Percentiles rank a stretch among this genome's conserved stretches.
phyloP scores from a whole-genome alignment of 352 stramenopile species.

The Thalassiosira sp. region DNA sequence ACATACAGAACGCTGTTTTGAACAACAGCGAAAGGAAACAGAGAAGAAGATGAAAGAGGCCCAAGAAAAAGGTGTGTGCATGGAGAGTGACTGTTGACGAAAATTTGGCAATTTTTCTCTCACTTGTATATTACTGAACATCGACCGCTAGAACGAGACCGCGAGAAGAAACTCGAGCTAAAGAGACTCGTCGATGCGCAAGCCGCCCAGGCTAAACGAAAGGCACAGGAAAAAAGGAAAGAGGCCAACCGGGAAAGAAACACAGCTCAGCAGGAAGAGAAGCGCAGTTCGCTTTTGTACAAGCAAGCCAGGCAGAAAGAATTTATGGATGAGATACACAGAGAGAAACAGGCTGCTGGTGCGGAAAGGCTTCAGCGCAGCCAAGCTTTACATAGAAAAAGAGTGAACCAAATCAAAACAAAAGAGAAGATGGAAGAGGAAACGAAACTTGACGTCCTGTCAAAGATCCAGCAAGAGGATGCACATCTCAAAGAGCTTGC shows the following conservation, averaged over 20 bases:
- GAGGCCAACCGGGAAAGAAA: neutral
- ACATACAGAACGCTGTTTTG: slow-evolving; percentile 20
- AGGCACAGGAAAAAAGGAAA: neutral
- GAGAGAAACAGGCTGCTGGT: slow-evolving; percentile 20
- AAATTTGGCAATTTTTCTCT: neutral
- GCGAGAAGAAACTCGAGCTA: slow-evolving; percentile 38
- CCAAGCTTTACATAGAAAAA: slow-evolving; percentile 31
- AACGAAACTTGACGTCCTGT: slow-evolving; percentile 19
- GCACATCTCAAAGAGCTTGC: slow-evolving; percentile 15
- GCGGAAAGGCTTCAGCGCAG: slow-evolving; percentile 18
- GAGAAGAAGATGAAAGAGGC: slow-evolving; percentile 37
- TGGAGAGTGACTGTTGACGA: neutral
- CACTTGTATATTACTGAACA: neutral
- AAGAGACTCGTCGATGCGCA: slow-evolving; percentile 52
- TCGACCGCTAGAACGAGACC: slow-evolving; percentile 32
- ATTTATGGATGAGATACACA: slow-evolving; percentile 25
- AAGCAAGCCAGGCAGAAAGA: slow-evolving; percentile 38
- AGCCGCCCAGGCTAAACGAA: slow-evolving; percentile 27
- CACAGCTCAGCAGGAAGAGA: too few relatives aligned
- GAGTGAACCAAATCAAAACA: slow-evolving; percentile 25
- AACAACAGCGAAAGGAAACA: slow-evolving; percentile 38
- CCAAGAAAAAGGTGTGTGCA: slow-evolving; percentile 32
- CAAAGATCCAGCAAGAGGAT: slow-evolving; percentile 44
- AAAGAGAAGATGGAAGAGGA: slow-evolving; percentile 34
- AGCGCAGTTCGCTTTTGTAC: slow-evolving; percentile 15